A percentile compares a stretch with the other conserved stretches of the same genome.
These are phyloP conservation scores for Ramaria sp. DNA, from an alignment of 768 basidiomycete genomes.

Conservation along the genomic window DNA sequence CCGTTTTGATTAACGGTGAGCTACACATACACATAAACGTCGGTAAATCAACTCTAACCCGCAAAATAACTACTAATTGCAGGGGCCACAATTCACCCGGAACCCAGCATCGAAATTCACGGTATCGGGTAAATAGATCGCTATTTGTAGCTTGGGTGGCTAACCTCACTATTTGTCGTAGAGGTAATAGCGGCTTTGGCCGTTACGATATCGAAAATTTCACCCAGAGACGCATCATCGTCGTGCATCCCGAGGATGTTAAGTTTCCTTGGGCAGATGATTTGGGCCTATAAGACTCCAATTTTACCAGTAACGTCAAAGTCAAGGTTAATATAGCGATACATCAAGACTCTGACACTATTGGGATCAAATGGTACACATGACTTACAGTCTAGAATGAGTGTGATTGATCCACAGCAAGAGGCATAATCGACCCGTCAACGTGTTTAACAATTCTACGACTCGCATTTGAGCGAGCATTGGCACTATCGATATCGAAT, in stretches of 20 bases:
- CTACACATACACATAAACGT: conserved; percentile 36
- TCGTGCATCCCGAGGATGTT: conserved; percentile 26
- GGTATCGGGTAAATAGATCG: conserved; percentile 35
- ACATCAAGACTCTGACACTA: no score
- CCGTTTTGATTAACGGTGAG: conserved; percentile 10
- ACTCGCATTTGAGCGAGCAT: no score
- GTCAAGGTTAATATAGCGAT: not conserved
- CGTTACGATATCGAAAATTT: conserved; percentile 41
- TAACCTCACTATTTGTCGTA: conserved; percentile 2
- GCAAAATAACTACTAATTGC: not conserved
- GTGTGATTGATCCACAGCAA: no score
- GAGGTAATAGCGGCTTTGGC: conserved; percentile 35
- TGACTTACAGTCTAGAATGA: no score
- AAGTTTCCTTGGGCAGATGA: conserved; percentile 8
- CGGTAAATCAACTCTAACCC: not conserved
- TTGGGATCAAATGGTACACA: no score
- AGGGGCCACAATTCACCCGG: conserved; percentile 38
- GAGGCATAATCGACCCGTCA: no score
- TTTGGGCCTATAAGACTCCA: not conserved
- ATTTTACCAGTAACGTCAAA: not conserved
- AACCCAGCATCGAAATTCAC: conserved; percentile 25
- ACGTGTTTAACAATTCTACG: no score
- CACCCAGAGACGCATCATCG: conserved; percentile 34
- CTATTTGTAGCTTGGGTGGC: not conserved
- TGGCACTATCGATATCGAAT: no score